Conservation (phyloP, 129 eudicot species). For the Deinandra increscens region DNA sequence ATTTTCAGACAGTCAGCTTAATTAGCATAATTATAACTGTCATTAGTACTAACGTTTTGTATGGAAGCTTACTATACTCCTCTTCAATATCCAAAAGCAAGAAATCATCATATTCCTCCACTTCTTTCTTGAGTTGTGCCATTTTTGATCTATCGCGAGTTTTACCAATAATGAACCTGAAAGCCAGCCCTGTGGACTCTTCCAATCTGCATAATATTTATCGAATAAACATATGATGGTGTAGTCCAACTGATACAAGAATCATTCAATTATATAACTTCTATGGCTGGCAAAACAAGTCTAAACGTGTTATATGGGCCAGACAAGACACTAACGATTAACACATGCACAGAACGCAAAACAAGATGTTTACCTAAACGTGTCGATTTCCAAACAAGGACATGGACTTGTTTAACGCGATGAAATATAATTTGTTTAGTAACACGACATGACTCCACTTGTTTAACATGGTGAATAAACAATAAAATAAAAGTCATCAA, state of each 20-base stretch:
- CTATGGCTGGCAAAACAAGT: no score
- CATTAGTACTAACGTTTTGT: conserved; percentile 85
- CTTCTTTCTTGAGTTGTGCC: conserved; percentile 70
- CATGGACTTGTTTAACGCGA: no score
- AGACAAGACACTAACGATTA: no score
- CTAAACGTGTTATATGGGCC: no score
- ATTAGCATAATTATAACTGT: conserved; percentile 13
- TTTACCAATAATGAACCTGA: conserved; percentile 82
- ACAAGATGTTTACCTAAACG: no score
- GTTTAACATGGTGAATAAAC: no score
- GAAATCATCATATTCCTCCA: conserved; percentile 77
- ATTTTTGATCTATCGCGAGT: conserved; percentile 62
- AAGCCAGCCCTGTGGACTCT: conserved; percentile 89
- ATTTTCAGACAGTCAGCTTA: conserved; percentile 1
- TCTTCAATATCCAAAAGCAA: conserved; percentile 80
- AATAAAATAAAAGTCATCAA: no score
- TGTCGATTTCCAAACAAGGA: no score
- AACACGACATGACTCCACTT: no score
- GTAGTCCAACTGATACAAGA: background rate
- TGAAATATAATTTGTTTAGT: no score
- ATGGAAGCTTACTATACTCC: conserved; percentile 97
- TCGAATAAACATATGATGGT: background rate
- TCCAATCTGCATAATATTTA: conserved; percentile 60
- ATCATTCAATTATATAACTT: background rate
- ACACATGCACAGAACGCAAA: no score